Conservation (phyloP, 495 filamentous ascomycete species). For the Cercophora newfieldiana region DNA sequence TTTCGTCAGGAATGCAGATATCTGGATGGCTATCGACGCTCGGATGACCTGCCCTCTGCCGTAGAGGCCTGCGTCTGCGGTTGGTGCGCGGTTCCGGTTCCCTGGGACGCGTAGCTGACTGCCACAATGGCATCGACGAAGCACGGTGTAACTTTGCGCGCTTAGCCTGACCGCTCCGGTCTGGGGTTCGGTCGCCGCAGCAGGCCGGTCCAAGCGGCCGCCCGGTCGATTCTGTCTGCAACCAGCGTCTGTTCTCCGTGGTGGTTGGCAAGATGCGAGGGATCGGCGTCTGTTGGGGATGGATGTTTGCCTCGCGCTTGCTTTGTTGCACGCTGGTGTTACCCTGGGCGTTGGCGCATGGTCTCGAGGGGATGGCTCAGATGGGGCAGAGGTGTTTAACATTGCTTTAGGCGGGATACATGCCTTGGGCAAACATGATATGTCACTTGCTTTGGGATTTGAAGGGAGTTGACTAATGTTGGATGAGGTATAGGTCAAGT, state of each 20-base stretch:
- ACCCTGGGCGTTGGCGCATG: not conserved
- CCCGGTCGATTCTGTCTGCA: not conserved
- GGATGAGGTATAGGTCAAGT: too few species aligned
- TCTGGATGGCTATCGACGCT: not conserved
- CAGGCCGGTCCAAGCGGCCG: not conserved
- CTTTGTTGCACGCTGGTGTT: not conserved
- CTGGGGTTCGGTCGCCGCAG: too few species aligned
- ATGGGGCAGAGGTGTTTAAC: not conserved
- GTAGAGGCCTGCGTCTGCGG: not conserved
- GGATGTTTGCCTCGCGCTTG: not conserved
- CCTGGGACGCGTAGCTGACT: not conserved
- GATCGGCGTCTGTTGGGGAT: not conserved
- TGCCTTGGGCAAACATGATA: conserved; percentile 3
- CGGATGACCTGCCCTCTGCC: not conserved
- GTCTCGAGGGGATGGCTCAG: not conserved
- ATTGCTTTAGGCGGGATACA: not conserved
- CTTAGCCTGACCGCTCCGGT: not conserved
- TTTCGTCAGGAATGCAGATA: not conserved
- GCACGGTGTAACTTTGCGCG: not conserved
- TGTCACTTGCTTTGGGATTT: not conserved
- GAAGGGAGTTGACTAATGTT: too few species aligned
- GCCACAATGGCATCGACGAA: not conserved
- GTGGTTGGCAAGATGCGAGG: not conserved
- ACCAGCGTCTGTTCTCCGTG: not conserved
- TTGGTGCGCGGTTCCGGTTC: not conserved